Evolutionary conservation across 345 rosid species (phyloP), one percentile per base, ranked within the genome.

Genomic region (Leavenworthia alabamica): DNA sequence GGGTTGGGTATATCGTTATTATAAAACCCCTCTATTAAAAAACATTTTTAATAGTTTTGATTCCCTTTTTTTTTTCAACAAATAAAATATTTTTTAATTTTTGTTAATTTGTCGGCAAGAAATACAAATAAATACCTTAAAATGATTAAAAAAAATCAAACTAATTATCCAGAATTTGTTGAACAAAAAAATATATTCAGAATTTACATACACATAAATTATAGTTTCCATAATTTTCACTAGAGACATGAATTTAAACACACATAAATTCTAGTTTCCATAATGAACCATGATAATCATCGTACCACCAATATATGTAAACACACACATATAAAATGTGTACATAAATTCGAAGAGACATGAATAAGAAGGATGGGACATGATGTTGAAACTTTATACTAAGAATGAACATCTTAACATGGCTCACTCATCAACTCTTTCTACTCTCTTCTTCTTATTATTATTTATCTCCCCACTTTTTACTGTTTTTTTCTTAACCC

Each of bases 401-500:
- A 64, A 70, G 66, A 79, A 66, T 65, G 58, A 69, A 73, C 83
- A 78, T 54, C 7, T 66, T 70, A 75, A 75, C 86, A 79, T 79
- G 86, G 67, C 62, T 66, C 75, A 46, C 78, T 70, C 74, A 73
- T 79, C 54, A 56, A 11, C 36, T 58, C 17, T 44, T 27, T 47
- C 37, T 55, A 55, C 19, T 44, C 35, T 47, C 37, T 55, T 62
- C 19, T 44, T 23, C 46, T 24, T 58, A 14, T 28, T 37, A 14
- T 59, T 55, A 2, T 47, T 63, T 16, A n/a, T 39, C 28, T 32
- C n/a, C 15, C 67, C 67, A 35, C 9, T 3, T 42, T 13, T 60
- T 51, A 42, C 52, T 49, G 66, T 39, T 8, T 4, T 33, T 49
- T 8, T 11, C 19, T 14, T 1, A 49, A 37, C 67, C 41, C 52